These are phyloP conservation scores for Backusella sp. DNA, from an alignment of 192 early-diverging fungal species.

Conservation along the genomic window DNA sequence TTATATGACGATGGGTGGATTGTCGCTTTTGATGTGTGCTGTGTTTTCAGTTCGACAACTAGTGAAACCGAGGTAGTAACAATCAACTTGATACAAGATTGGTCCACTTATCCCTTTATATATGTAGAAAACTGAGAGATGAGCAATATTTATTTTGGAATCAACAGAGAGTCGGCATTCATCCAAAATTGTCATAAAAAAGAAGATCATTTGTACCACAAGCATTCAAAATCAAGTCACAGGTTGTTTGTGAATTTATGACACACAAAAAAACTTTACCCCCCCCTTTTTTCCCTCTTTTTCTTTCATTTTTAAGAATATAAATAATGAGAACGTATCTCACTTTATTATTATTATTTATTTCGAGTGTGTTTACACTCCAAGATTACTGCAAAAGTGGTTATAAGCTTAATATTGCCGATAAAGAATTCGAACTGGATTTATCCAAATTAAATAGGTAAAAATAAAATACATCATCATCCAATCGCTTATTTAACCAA, in stretches of 20 bases:
- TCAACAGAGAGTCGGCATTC: constrained; percentile 41
- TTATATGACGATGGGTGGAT: constrained; percentile 87
- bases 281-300: background rate
- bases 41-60: constrained; percentile 87
- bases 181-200: background rate
- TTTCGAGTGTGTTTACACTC: background rate
- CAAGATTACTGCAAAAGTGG: constrained; percentile 27
- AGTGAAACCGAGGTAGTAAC: constrained; percentile 75
- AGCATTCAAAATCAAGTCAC: background rate
- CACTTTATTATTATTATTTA: background rate
- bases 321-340: constrained; percentile 2
- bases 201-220: background rate
- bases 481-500: background rate
- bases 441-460: constrained; percentile 30
- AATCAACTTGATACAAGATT: background rate
- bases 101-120: background rate
- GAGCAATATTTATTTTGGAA: constrained; percentile 96
- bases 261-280: background rate
- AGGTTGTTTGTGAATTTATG: too few relatives aligned
- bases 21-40: constrained; percentile 85
- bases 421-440: constrained; percentile 18
- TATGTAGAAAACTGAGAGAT: constrained; percentile 82
- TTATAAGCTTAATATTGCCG: constrained; percentile 14
- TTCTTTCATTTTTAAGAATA: background rate
- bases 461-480: background rate